These are phyloP conservation scores for Lippia alba DNA, from an alignment of 305 asterid species.

Conservation along the genomic window DNA sequence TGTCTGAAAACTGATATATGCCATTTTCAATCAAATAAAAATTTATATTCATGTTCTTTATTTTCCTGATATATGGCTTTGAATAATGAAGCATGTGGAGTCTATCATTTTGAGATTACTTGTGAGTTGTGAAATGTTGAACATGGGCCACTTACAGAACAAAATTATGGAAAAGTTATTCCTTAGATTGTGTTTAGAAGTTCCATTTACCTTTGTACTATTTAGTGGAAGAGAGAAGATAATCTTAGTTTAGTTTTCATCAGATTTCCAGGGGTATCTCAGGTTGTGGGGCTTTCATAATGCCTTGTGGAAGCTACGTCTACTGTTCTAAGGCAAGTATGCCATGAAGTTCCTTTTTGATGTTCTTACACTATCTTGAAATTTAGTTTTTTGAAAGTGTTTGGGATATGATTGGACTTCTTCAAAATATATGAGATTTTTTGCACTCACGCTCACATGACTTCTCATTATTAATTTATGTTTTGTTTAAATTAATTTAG, in stretches of 20 bases:
- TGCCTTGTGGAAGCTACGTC: slow-evolving; percentile 97
- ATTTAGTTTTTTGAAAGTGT: too few relatives aligned
- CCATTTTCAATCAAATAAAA: too few relatives aligned
- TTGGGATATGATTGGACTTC: too few relatives aligned
- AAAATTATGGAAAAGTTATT: slow-evolving; percentile 70
- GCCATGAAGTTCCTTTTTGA: slow-evolving; percentile 23
- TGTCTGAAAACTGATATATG: too few relatives aligned
- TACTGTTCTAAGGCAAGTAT: slow-evolving; percentile 85
- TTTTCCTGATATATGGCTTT: too few relatives aligned
- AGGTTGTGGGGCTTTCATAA: slow-evolving; percentile 92
- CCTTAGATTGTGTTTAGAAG: slow-evolving; percentile 6
- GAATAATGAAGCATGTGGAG: slow-evolving; percentile 99
- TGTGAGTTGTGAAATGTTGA: slow-evolving; percentile 98
- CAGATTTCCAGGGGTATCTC: slow-evolving; percentile 85
- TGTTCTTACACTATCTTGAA: slow-evolving; percentile 32
- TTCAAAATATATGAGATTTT: too few relatives aligned
- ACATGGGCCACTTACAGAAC: slow-evolving; percentile 81
- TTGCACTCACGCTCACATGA: too few relatives aligned
- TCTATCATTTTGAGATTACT: slow-evolving; percentile 96
- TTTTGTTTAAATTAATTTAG: too few relatives aligned
- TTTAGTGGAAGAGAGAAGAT: slow-evolving; percentile 20
- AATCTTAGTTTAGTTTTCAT: slow-evolving; percentile 10
- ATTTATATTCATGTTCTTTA: too few relatives aligned
- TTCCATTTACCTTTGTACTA: neutral
- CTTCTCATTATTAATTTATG: too few relatives aligned